A percentile compares a stretch with the other conserved stretches of the same genome.
Evolutionary conservation across 805 yeast species (phyloP).

Genomic region (Kodamaea jinghongensis): DNA sequence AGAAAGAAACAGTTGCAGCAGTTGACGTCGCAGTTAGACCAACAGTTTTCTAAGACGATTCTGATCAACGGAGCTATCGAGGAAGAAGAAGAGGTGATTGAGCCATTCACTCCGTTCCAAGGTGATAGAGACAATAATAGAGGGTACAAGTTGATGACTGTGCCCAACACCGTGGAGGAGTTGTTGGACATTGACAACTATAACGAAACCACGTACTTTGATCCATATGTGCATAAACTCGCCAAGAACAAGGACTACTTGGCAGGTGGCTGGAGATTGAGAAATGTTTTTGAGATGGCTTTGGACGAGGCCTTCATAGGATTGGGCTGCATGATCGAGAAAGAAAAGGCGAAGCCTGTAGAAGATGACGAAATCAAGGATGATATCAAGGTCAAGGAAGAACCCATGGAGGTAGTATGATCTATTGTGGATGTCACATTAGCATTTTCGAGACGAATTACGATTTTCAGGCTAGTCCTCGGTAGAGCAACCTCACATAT

Average conservation of each 20-base stretch:
- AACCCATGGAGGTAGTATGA: too few species aligned
- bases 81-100: conserved; percentile 19
- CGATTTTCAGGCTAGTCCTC: too few species aligned
- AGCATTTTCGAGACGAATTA: too few species aligned
- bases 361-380: neutral
- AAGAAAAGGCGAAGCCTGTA: conserved; percentile 28
- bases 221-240: conserved; percentile 47
- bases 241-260: conserved; percentile 61
- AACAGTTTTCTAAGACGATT: conserved; percentile 31
- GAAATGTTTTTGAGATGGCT: conserved; percentile 68
- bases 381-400: too few species aligned
- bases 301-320: conserved; percentile 90
- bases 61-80: conserved; percentile 2
- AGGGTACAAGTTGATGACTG: conserved; percentile 46
- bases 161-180: conserved; percentile 23
- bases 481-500: too few species aligned
- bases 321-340: conserved; percentile 71
- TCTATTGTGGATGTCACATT: too few species aligned
- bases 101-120: conserved; percentile 90
- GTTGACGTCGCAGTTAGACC: conserved; percentile 55
- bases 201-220: conserved; percentile 48
- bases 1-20: conserved; percentile 60
- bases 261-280: conserved; percentile 84
- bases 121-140: conserved; percentile 72
- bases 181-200: conserved; percentile 27